A percentile compares a stretch with the other conserved stretches of the same genome.
These are phyloP conservation scores for Wickerhamiella qilinensis DNA, from an alignment of 805 yeast genomes.

Conservation along the genomic window DNA sequence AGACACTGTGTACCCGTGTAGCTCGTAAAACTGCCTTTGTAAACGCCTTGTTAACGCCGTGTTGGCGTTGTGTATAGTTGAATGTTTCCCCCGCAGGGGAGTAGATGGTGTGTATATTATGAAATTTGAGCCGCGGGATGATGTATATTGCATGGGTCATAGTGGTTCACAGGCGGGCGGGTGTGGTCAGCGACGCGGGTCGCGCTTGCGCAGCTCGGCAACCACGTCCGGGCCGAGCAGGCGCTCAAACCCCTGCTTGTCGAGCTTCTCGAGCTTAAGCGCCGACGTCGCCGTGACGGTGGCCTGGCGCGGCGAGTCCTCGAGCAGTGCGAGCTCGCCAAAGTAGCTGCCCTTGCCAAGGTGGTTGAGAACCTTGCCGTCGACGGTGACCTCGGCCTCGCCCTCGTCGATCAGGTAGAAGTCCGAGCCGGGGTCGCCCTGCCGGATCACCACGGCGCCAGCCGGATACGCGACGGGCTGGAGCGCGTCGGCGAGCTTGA, in stretches of 20 bases:
- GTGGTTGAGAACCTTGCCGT: conserved; percentile 36
- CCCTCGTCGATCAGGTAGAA: conserved; percentile 71
- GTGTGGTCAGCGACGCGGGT: too few species aligned
- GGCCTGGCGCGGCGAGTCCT: conserved; percentile 89
- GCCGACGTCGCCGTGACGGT: conserved; percentile 63
- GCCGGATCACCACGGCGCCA: conserved; percentile 61
- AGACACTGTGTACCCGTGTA: neutral
- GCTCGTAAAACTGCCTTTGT: neutral
- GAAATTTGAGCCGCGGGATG: neutral
- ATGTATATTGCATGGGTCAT: conserved; percentile 3
- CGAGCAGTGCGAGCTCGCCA: conserved; percentile 87
- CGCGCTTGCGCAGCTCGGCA: conserved; percentile 69
- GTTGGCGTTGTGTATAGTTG: neutral
- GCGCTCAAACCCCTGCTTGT: conserved; percentile 85
- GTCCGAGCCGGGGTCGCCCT: conserved; percentile 74
- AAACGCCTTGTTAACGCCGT: neutral
- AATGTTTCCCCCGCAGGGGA: too few species aligned
- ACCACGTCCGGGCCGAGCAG: conserved; percentile 79
- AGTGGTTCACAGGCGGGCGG: too few species aligned
- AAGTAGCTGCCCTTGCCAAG: conserved; percentile 78
- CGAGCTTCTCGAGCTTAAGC: conserved; percentile 81
- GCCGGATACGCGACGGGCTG: conserved; percentile 55
- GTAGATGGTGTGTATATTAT: too few species aligned
- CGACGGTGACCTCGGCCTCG: conserved; percentile 55
- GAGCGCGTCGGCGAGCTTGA: conserved; percentile 88